These are phyloP conservation scores for Flaveria floridana DNA, from an alignment of 140 eudicot species.

Conservation along the genomic window DNA sequence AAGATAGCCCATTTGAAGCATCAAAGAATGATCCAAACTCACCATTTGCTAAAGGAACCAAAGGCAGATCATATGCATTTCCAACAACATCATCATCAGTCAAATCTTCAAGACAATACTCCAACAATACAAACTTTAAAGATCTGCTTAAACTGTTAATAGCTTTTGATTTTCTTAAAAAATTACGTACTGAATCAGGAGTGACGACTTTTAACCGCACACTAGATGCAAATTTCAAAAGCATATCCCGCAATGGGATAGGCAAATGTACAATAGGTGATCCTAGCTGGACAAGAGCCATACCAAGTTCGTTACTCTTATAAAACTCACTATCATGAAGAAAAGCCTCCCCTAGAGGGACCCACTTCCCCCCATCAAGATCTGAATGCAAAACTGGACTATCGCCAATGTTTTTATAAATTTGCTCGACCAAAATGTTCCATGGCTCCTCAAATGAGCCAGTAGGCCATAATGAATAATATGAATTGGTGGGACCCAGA, in stretches of 20 bases:
- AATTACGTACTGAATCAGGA: constrained; percentile 79
- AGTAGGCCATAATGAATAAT: constrained; percentile 87
- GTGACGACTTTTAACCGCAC: constrained; percentile 72
- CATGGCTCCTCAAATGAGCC: constrained; percentile 98
- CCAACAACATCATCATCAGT: constrained; percentile 76
- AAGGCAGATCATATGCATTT: constrained; percentile 61
- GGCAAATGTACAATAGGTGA: constrained; percentile 78
- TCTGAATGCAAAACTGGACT: constrained; percentile 74
- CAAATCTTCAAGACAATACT: constrained; percentile 96
- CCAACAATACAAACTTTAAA: constrained; percentile 71
- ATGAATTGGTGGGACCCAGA: constrained; percentile 60
- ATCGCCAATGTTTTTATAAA: constrained; percentile 59
- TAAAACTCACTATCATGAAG: constrained; percentile 68
- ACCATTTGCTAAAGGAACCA: constrained; percentile 94
- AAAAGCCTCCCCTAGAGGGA: constrained; percentile 64
- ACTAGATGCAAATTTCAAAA: constrained; percentile 53
- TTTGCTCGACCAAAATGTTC: constrained; percentile 73
- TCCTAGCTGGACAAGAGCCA: constrained; percentile 78
- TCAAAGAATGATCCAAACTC: constrained; percentile 68
- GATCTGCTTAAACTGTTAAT: constrained; percentile 47
- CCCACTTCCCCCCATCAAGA: constrained; percentile 88
- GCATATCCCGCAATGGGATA: constrained; percentile 56
- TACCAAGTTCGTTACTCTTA: constrained; percentile 57
- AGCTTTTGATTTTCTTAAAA: constrained; percentile 47
- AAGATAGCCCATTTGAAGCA: constrained; percentile 58